Base-by-base conservation (phyloP, 257 asterid genomes). In the Scutellaria minor region DNA sequence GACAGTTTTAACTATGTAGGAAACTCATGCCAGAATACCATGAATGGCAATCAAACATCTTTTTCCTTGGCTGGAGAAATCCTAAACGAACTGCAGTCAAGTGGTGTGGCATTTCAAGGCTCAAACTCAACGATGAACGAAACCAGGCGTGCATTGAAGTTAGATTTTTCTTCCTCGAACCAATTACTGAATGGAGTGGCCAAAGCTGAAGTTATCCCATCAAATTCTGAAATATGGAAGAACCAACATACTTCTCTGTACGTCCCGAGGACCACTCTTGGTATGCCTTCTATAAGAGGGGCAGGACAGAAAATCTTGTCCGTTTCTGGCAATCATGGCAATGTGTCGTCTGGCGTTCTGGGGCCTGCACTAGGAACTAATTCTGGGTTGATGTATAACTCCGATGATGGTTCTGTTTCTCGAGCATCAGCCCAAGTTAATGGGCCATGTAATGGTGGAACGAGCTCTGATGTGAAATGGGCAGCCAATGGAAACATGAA, bases 131-230 rank as follows among this genome's bases (percentile, higher is more conserved):
- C 56, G 62, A 56, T 7, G 59, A 77, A 61, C 39, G 48, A 46
- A 15, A 77, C 56, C 68, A 46, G 66, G 64, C 66, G 52, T 3
- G 67, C 66, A 44, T 60, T 63, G 63, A 86, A 76, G 8, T 58
- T 68, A 7, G 39, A 75, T 55, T 66, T 62, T 63, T 31, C 75
- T 63, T 31, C 75, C 24, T 74, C 66, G 11, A 67, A 64, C 73
- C 87, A 77, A 37, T 79, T 47, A n/a, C 69, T 68, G 48, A 81
- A 75, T 71, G 78, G 80, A 61, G 77, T 79, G 72, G 79, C 86
- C 56, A 89, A 85, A 83, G 88, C 93, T 65, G 90, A 85, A 70
- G 90, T 88, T 66, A 82, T 79, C 68, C 83, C 90, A 42, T 81
- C 86, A 11, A 85, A 83, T 79, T 83, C 90, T 0, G 85, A 80